Evolutionary conservation across 2,329 filamentous ascomycete species (phyloP).

Genomic region (Pezicula neosporulosa): DNA sequence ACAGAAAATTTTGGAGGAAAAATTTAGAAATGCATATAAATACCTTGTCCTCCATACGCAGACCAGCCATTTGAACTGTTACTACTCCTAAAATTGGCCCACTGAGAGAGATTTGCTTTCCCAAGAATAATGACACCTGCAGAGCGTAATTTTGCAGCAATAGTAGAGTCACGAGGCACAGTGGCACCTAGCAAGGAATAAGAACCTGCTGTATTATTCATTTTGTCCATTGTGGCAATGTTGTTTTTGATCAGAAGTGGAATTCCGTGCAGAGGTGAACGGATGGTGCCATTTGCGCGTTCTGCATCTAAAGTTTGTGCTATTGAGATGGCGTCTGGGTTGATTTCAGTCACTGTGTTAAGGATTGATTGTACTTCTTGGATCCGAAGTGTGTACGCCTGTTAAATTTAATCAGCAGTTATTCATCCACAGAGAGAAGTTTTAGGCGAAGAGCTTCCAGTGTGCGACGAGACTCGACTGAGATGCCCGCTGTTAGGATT

Average conservation of each 20-base stretch:
- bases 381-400: conserved; percentile 23
- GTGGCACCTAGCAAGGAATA: conserved; percentile 18
- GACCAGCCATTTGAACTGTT: conserved; percentile 63
- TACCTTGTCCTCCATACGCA: conserved; percentile 54
- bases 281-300: conserved; percentile 17
- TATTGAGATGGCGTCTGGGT: conserved; percentile 27
- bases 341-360: conserved; percentile 25
- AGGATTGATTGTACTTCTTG: conserved; percentile 19
- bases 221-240: conserved; percentile 53
- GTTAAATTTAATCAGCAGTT: background rate
- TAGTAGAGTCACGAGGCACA: conserved; percentile 18
- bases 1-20: too few species aligned
- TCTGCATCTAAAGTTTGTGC: conserved; percentile 25
- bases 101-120: conserved; percentile 47
- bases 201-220: conserved; percentile 42
- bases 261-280: conserved; percentile 49
- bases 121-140: conserved; percentile 23
- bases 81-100: conserved; percentile 53
- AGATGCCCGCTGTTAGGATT: too few species aligned
- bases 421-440: too few species aligned
- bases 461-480: too few species aligned
- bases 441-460: too few species aligned
- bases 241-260: conserved; percentile 61
- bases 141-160: conserved; percentile 18
- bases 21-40: too few species aligned